These are phyloP conservation scores for Haberlea rhodopensis DNA, from an alignment of 257 asterid genomes.

Conservation along the genomic window DNA sequence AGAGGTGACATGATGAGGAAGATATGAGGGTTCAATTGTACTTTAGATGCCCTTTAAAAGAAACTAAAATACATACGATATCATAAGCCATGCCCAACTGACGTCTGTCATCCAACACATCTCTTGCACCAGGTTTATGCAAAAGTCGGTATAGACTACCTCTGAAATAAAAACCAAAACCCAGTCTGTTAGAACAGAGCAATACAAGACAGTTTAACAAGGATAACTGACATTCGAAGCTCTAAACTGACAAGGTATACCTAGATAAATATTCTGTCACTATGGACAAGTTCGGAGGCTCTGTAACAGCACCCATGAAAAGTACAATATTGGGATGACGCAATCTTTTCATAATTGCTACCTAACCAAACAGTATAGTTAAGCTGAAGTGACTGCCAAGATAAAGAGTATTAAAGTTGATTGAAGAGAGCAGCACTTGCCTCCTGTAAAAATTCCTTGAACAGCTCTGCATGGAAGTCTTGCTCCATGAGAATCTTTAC, in stretches of 20 bases:
- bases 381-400: conserved; percentile 22
- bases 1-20: conserved; percentile 12
- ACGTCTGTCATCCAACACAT: conserved; percentile 78
- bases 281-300: conserved; percentile 87
- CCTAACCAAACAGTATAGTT: conserved; percentile 49
- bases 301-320: conserved; percentile 96
- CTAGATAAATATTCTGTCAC: conserved; percentile 91
- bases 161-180: conserved; percentile 40
- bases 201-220: conserved; percentile 12
- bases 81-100: conserved; percentile 89
- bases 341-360: conserved; percentile 84
- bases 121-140: conserved; percentile 80
- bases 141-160: conserved; percentile 85
- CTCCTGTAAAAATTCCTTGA: conserved; percentile 81
- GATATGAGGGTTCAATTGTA: neutral
- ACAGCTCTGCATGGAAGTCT: conserved; percentile 70
- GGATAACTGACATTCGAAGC: neutral
- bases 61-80: conserved; percentile 50
- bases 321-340: conserved; percentile 98
- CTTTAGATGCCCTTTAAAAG: neutral
- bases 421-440: conserved; percentile 34
- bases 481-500: conserved; percentile 98
- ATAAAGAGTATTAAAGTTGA: conserved; percentile 11
- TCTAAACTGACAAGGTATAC: conserved; percentile 32
- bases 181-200: conserved; percentile 25